Percentiles rank a stretch among this genome's conserved stretches.
Conservation (phyloP, 331 rosid species). For the Malus hybrid region DNA sequence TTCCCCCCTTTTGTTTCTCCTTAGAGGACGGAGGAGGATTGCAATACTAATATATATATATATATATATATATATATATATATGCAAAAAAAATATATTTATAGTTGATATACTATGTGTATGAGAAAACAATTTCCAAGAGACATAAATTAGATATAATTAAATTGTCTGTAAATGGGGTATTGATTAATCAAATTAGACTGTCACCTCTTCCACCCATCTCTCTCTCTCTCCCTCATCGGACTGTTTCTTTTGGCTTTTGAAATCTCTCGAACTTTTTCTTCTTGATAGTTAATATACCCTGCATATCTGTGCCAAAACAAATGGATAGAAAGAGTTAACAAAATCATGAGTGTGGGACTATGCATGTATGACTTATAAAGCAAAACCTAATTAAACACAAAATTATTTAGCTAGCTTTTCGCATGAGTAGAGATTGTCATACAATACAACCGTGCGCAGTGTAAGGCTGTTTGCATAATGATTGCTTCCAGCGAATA, state of each 20-base stretch:
- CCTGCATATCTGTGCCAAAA: not conserved
- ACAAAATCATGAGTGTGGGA: not conserved
- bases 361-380: not conserved
- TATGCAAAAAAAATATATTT: too few relatives aligned
- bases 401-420: not conserved
- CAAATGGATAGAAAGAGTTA: not conserved
- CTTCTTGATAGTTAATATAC: not conserved
- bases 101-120: not conserved
- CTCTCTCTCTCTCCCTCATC: not conserved
- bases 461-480: slow-evolving; percentile 6
- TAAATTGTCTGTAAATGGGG: slow-evolving; percentile 11
- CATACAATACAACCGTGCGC: slow-evolving; percentile 4
- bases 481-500: not conserved
- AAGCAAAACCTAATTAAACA: not conserved
- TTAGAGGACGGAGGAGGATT: too few relatives aligned
- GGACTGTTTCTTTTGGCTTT: not conserved
- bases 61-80: too few relatives aligned
- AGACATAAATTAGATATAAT: slow-evolving; percentile 7
- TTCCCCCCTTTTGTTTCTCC: too few relatives aligned
- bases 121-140: not conserved
- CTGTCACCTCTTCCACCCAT: not conserved
- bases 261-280: not conserved
- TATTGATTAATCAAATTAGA: not conserved
- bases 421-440: not conserved
- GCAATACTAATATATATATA: too few relatives aligned